These are phyloP conservation scores for Ilex paraguariensis DNA, from an alignment of 305 asterid genomes.

Conservation along the genomic window DNA sequence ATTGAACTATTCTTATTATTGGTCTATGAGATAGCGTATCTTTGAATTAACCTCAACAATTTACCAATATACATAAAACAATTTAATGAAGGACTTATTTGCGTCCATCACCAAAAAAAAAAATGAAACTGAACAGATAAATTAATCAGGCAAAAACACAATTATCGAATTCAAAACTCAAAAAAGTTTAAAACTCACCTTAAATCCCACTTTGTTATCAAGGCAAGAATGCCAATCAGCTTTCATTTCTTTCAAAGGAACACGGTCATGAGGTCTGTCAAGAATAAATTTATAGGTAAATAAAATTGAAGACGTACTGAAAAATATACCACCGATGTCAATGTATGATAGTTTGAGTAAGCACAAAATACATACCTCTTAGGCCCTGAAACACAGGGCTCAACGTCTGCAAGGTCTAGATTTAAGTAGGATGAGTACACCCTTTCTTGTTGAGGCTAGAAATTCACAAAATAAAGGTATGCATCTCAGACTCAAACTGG, in stretches of 20 bases:
- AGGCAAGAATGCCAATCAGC: slow-evolving; percentile 97
- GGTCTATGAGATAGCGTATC: too few species aligned
- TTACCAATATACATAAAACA: too few species aligned
- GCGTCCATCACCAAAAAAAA: too few species aligned
- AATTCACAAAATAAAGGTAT: slow-evolving; percentile 12
- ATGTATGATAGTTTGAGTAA: background rate
- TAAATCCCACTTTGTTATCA: slow-evolving; percentile 89
- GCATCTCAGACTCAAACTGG: background rate
- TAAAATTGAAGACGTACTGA: slow-evolving; percentile 5
- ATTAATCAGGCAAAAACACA: slow-evolving; percentile 3
- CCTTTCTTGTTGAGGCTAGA: slow-evolving; percentile 84
- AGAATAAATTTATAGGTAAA: slow-evolving; percentile 14
- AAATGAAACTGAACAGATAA: too few species aligned
- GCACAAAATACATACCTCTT: slow-evolving; percentile 49
- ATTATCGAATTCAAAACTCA: background rate
- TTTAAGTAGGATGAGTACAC: slow-evolving; percentile 70
- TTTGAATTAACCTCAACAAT: too few species aligned
- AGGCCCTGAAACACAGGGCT: slow-evolving; percentile 91
- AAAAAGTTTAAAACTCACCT: slow-evolving; percentile 40
- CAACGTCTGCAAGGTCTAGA: slow-evolving; percentile 64
- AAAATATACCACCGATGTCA: too few species aligned
- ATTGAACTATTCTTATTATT: too few species aligned
- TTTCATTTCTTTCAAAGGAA: slow-evolving; percentile 85
- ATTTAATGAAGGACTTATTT: too few species aligned
- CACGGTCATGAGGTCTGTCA: slow-evolving; percentile 94